Evolutionary conservation across 169 alveolate genomes (phyloP), one percentile per base, ranked within the genome.

Genomic region (Amoebophrya sp.): DNA sequence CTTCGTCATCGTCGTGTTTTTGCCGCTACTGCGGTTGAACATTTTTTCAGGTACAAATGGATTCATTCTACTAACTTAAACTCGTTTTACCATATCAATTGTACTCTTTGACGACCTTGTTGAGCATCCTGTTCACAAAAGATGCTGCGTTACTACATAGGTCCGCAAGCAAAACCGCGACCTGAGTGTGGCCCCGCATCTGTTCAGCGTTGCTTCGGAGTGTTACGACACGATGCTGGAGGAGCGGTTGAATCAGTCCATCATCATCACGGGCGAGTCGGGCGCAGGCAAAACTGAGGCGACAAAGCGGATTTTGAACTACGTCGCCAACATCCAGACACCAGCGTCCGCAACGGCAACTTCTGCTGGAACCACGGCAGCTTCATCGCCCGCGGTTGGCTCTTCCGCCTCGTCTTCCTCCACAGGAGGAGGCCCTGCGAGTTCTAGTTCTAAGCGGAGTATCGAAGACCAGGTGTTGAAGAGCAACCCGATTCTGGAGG

Each of bases 251-350:
- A 89, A 89, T 40, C 93, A 92, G 93, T 77, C 53, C 89, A 23
- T 90, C 83, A 38, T 47, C 77, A 47, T 40, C 0, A 23, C 89
- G 54, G 99, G 99, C 25, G 99, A 99, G 94, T 97, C 99, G 18
- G 99, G 99, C 35, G 99, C 99, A 40, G 99, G 99, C 23, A 99
- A 99, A 94, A 99, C 99, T 1, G 99, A 98, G 95, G 98, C 99
- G 83, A 98, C 99, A 32, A 96, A 94, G 94, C 97, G 93, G 91
- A 91, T 91, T 89, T 92, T 92, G 94, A 92, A 77, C 90, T 95
- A 92, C 92, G 40, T 92, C 88, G 95, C 95, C 40, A 77, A 47
- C 91, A 0, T 88, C 12, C 90, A 88, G 90, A 53, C 10, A n/a
- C 0, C 39, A 35, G 25, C 40, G n/a, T n/a, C n/a, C n/a, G n/a